Evolutionary conservation across 768 basidiomycete species (phyloP).

Genomic region (Mycena epipterygia): DNA sequence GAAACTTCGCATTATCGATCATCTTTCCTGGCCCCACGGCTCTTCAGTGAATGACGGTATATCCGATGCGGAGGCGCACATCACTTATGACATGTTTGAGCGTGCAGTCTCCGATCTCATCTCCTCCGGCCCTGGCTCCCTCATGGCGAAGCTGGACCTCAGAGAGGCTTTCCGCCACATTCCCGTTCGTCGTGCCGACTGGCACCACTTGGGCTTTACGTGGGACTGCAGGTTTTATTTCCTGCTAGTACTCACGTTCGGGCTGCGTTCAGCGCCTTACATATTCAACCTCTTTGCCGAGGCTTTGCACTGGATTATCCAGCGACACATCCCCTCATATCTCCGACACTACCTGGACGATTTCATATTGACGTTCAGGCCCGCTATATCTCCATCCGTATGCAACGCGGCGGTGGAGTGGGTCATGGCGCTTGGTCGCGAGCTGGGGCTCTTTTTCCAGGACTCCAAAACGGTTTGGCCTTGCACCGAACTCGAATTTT

Average conservation of each 20-base stretch:
- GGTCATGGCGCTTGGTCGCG: conserved; percentile 34
- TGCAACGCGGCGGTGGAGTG: conserved; percentile 42
- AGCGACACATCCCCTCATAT: conserved; percentile 46
- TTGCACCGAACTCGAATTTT: conserved; percentile 38
- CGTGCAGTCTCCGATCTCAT: conserved; percentile 41
- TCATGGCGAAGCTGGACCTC: conserved; percentile 36
- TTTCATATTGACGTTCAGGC: conserved; percentile 46
- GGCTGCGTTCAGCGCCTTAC: conserved; percentile 42
- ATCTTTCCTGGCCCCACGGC: conserved; percentile 45
- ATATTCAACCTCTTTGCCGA: too few species aligned
- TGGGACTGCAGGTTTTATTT: conserved; percentile 48
- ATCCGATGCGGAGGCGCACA: conserved; percentile 44
- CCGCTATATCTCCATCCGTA: background rate
- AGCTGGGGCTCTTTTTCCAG: conserved; percentile 49
- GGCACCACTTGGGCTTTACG: conserved; percentile 49
- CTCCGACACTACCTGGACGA: conserved; percentile 53
- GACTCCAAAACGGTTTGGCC: conserved; percentile 44
- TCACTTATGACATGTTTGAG: conserved; percentile 47
- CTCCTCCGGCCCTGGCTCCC: conserved; percentile 41
- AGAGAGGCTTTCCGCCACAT: conserved; percentile 56
- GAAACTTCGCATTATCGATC: conserved; percentile 38
- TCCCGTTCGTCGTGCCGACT: conserved; percentile 46
- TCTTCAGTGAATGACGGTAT: conserved; percentile 48
- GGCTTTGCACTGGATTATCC: conserved; percentile 56
- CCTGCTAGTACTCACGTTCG: conserved; percentile 49